phyloP scores from a whole-genome alignment of 768 basidiomycete species.

The Suillus placidus region DNA sequence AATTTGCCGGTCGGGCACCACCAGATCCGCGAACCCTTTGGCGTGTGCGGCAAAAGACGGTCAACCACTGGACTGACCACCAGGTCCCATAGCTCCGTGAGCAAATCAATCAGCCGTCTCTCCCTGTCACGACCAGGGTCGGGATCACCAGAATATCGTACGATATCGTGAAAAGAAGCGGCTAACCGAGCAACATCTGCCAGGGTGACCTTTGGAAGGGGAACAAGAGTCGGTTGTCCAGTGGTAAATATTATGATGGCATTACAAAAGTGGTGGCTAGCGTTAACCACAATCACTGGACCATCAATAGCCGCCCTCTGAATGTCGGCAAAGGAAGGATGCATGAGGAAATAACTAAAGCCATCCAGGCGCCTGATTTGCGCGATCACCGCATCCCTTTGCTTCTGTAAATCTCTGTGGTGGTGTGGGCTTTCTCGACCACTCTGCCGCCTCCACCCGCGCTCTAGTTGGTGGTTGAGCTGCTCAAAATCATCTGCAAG shows the following conservation, averaged over 20 bases:
- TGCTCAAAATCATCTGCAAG: constrained; percentile 26
- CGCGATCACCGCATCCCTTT: constrained; percentile 29
- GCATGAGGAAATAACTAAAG: constrained; percentile 24
- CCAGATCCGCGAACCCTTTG: constrained; percentile 26
- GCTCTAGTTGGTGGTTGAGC: constrained; percentile 25
- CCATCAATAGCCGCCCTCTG: constrained; percentile 24
- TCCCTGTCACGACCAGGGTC: constrained; percentile 8
- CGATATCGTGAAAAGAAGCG: not conserved
- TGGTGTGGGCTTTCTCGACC: constrained; percentile 15
- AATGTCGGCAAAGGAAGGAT: constrained; percentile 24
- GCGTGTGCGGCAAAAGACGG: constrained; percentile 16
- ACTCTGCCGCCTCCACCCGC: not conserved
- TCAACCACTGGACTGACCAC: constrained; percentile 24
- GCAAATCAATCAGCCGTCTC: constrained; percentile 6
- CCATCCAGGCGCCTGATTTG: constrained; percentile 30
- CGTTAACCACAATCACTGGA: constrained; percentile 38
- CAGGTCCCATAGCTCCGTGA: constrained; percentile 26
- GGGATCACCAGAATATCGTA: not conserved
- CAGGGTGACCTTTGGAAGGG: constrained; percentile 15
- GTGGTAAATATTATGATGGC: constrained; percentile 21
- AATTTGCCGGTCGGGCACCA: constrained; percentile 33
- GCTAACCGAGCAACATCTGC: constrained; percentile 3
- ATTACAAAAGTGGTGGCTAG: constrained; percentile 23
- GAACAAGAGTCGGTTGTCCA: constrained; percentile 16
- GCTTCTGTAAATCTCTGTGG: constrained; percentile 24